Conservation (phyloP, 768 basidiomycete genomes). For the Naganishia kalamii region DNA sequence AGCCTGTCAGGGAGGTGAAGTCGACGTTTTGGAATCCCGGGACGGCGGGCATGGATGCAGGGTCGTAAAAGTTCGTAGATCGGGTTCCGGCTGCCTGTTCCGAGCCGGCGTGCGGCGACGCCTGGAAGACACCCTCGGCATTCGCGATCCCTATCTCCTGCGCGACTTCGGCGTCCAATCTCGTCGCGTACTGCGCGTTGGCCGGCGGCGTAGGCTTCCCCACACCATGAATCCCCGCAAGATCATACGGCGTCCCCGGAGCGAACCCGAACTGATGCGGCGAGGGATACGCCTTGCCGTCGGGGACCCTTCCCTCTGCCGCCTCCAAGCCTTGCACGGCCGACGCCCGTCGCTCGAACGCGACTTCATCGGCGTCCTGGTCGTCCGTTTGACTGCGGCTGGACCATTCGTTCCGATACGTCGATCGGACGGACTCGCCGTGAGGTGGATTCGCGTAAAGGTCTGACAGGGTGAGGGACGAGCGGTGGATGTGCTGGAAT, state of each 20-base stretch:
- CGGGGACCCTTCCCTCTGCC: background rate
- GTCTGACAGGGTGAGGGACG: conserved; percentile 1
- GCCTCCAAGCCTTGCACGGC: no score
- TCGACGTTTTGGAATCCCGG: conserved; percentile 2
- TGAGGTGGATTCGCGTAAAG: background rate
- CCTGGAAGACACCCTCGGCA: background rate
- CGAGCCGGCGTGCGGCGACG: no score
- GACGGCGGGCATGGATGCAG: no score
- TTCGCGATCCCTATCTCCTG: conserved; percentile 5
- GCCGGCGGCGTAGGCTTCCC: no score
- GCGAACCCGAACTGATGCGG: no score
- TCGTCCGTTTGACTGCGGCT: conserved; percentile 11
- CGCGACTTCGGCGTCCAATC: background rate
- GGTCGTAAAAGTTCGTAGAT: no score
- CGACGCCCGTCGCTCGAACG: background rate
- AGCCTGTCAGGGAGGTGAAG: background rate
- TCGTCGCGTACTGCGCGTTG: no score
- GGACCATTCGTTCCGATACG: conserved; percentile 10
- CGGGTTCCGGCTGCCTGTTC: no score
- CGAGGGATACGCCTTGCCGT: background rate
- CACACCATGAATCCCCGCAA: no score
- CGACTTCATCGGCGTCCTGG: background rate
- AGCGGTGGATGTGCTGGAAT: background rate
- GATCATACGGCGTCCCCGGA: no score
- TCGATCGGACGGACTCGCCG: conserved; percentile 1